Percentiles rank a stretch among this genome's conserved stretches.
phyloP scores from a whole-genome alignment of 768 basidiomycete species.

The Agaricus subrufescens region DNA sequence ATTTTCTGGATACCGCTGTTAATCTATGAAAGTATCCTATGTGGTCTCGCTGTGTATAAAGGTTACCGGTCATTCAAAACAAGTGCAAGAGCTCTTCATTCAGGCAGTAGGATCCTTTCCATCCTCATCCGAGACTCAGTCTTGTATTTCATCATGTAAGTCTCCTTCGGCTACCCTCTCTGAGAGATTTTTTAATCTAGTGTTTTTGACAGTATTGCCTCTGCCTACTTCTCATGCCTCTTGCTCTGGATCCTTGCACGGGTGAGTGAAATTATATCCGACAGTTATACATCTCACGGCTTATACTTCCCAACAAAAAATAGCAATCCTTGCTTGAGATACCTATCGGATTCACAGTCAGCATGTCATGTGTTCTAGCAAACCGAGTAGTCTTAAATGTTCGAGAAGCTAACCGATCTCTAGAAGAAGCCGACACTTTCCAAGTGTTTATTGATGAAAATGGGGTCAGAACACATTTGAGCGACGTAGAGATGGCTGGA shows the following conservation, averaged over 20 bases:
- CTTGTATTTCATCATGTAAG: slow-evolving; percentile 54
- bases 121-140: slow-evolving; percentile 55
- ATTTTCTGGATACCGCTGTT: slow-evolving; percentile 61
- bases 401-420: slow-evolving; percentile 32
- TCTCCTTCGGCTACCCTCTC: background rate
- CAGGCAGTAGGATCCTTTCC: slow-evolving; percentile 39
- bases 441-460: slow-evolving; percentile 10
- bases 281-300: background rate
- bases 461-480: slow-evolving; percentile 14
- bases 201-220: slow-evolving; percentile 41
- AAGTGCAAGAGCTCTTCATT: slow-evolving; percentile 31
- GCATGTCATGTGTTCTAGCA: slow-evolving; percentile 54
- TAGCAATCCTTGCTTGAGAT: slow-evolving; percentile 42
- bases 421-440: slow-evolving; percentile 9
- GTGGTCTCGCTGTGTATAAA: slow-evolving; percentile 43
- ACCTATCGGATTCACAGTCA: slow-evolving; percentile 53
- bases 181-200: background rate
- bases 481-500: slow-evolving; percentile 21
- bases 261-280: slow-evolving; percentile 19
- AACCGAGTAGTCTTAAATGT: slow-evolving; percentile 55
- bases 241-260: slow-evolving; percentile 34
- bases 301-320: background rate
- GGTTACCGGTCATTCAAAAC: slow-evolving; percentile 41
- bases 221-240: slow-evolving; percentile 49
- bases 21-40: slow-evolving; percentile 48